Conservation (phyloP, 805 yeast species). For the Lipomyces spencermartinsiae region DNA sequence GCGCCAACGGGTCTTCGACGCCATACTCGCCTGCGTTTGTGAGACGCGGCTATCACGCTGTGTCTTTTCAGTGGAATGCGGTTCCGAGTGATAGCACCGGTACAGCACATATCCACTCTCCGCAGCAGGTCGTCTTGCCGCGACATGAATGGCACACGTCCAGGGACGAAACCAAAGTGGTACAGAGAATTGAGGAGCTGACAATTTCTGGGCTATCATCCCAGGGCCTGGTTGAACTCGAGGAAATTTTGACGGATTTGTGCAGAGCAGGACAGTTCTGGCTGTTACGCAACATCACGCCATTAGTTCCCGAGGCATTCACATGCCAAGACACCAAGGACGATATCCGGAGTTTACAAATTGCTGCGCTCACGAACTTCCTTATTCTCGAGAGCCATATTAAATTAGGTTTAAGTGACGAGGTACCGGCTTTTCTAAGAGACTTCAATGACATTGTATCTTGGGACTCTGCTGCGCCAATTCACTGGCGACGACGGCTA, state of each 20-base stretch:
- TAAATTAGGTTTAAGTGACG: background rate
- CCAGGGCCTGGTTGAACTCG: background rate
- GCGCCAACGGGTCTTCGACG: background rate
- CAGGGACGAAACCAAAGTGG: background rate
- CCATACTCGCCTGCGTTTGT: background rate
- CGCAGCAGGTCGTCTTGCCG: background rate
- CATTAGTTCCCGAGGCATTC: constrained; percentile 6
- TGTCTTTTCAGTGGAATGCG: background rate
- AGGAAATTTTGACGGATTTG: background rate
- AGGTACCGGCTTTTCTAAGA: background rate
- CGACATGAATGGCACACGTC: background rate
- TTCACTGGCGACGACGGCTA: constrained; percentile 45
- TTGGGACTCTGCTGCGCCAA: background rate
- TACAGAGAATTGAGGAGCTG: background rate
- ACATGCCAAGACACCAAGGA: constrained; percentile 17
- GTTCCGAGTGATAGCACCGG: background rate
- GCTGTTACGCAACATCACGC: background rate
- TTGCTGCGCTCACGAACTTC: constrained; percentile 21
- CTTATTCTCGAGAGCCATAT: constrained; percentile 9
- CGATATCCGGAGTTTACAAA: constrained; percentile 15
- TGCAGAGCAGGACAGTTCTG: background rate
- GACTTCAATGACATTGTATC: background rate
- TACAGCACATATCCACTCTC: background rate
- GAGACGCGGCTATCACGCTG: background rate
- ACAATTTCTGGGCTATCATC: background rate